Percentiles rank a stretch among this genome's conserved stretches.
These are phyloP conservation scores for Fusarium sp. DNA, from an alignment of 2,329 filamentous ascomycete species.

Conservation along the genomic window DNA sequence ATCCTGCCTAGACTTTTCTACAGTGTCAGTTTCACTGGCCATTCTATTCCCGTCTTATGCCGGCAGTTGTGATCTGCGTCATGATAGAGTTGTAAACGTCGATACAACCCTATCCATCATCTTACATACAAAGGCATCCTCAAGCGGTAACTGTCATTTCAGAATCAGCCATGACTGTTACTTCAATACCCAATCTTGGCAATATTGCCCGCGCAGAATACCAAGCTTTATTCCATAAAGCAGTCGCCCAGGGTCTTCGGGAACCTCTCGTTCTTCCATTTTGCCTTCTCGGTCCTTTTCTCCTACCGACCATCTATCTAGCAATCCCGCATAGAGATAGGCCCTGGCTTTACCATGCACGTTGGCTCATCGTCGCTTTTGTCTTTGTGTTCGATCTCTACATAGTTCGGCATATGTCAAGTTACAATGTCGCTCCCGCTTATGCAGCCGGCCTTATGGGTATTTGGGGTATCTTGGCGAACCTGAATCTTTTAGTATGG, in stretches of 20 bases:
- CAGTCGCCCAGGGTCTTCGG: constrained; percentile 54
- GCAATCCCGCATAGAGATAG: constrained; percentile 64
- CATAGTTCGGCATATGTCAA: constrained; percentile 58
- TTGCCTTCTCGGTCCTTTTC: constrained; percentile 58
- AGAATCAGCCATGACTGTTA: constrained; percentile 16
- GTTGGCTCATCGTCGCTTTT: constrained; percentile 62
- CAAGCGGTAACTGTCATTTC: constrained; percentile 1
- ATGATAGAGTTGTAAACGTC: constrained; percentile 22
- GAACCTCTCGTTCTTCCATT: constrained; percentile 66
- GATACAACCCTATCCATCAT: constrained; percentile 16
- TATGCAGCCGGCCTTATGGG: constrained; percentile 64
- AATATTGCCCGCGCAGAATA: constrained; percentile 50
- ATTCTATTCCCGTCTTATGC: constrained; percentile 9
- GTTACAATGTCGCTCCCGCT: constrained; percentile 62
- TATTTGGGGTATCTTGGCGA: constrained; percentile 64
- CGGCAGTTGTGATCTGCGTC: constrained; percentile 12
- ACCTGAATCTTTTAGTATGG: constrained; percentile 64
- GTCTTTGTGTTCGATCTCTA: constrained; percentile 59
- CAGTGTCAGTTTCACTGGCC: not conserved
- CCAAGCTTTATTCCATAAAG: constrained; percentile 52
- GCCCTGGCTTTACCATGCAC: constrained; percentile 62
- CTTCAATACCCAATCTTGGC: constrained; percentile 37
- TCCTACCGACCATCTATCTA: constrained; percentile 67
- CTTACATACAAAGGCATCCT: constrained; percentile 2
- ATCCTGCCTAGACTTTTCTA: not conserved